These are phyloP conservation scores for Neurospora sp. DNA, from an alignment of 495 filamentous ascomycete genomes.

Conservation along the genomic window DNA sequence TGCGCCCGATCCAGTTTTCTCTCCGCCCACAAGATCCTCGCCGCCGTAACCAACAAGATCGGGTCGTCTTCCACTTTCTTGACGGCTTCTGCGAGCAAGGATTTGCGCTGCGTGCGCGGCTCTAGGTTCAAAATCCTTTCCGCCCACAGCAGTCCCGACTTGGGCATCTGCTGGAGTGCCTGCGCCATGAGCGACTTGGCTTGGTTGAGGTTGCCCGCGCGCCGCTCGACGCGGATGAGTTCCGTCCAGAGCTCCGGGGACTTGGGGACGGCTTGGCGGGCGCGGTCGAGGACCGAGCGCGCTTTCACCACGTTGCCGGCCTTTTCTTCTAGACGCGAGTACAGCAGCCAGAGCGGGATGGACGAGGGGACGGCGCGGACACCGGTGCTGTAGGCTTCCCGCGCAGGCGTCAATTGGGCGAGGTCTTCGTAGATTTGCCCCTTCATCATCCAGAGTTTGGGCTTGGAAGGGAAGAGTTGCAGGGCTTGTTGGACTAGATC, in stretches of 20 bases:
- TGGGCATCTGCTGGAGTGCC: slow-evolving; percentile 83
- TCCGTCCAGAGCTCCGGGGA: slow-evolving; percentile 81
- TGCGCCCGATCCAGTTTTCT: slow-evolving; percentile 80
- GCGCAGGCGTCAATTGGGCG: slow-evolving; percentile 66
- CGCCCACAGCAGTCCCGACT: slow-evolving; percentile 80
- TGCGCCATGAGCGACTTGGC: slow-evolving; percentile 87
- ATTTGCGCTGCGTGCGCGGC: slow-evolving; percentile 79
- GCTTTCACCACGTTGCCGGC: slow-evolving; percentile 80
- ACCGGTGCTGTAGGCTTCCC: slow-evolving; percentile 84
- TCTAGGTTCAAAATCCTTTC: slow-evolving; percentile 95
- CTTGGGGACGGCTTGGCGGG: slow-evolving; percentile 76
- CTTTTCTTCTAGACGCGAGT: slow-evolving; percentile 77
- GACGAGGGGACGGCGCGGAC: slow-evolving; percentile 77
- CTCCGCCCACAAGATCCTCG: slow-evolving; percentile 48
- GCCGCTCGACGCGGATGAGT: slow-evolving; percentile 80
- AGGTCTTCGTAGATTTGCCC: slow-evolving; percentile 89
- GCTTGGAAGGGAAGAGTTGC: slow-evolving; percentile 72
- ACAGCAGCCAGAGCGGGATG: slow-evolving; percentile 81
- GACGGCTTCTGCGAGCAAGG: slow-evolving; percentile 83
- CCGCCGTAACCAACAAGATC: slow-evolving; percentile 57
- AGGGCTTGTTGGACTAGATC: slow-evolving; percentile 82
- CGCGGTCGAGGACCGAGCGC: slow-evolving; percentile 83
- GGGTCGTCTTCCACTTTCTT: slow-evolving; percentile 94
- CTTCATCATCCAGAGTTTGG: slow-evolving; percentile 98
- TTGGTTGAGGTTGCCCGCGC: slow-evolving; percentile 72